Evolutionary conservation across 176 grass and related monocot genomes (phyloP), one percentile per base, ranked within the genome.

Genomic region (Raddia distichophylla): DNA sequence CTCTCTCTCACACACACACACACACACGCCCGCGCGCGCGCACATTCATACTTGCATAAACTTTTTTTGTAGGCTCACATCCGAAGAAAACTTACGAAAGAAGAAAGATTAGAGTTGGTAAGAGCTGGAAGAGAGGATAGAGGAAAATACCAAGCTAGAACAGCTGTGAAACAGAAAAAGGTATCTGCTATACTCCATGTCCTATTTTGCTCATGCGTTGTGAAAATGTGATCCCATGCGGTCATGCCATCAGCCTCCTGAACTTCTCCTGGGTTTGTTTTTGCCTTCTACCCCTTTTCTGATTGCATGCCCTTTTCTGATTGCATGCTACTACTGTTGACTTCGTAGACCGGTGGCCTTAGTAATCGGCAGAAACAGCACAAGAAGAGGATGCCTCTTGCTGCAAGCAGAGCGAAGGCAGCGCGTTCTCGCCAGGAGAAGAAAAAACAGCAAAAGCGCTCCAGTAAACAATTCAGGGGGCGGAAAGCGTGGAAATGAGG

Each of bases 291-390:
- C 19, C 20, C 57, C 8, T 60, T 22, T 8, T 22, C n/a, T 60
- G 8, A 10, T 22, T 60, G 4, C 57, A 20, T 22, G 57, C 18
- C 57, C 8, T 60, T 22, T 8, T 22, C n/a, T 60, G 8, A 10
- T 22, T 60, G 4, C 57, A 20, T 22, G 57, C 18, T 10, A 10
- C 20, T 22, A 43, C 18, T 87, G 69, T 13, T 7, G 57, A 5
- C n/a, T 34, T 49, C 37, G 7, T 58, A 98, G 96, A 88, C 90
- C 2, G 96, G 92, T 64, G 96, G 96, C 18, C 61, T 83, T 58
- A 93, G 88, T 80, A 98, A 98, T 84, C 86, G 78, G 68, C 88
- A 98, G 76, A 95, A 98, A 74, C 90, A 95, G 40, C 92, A 93
- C 63, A 91, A 86, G 73, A 98, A 98, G 89, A 80, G 32, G 45